Evolutionary conservation across 371 early-diverging fungal genomes (phyloP).

Genomic region (Quaeritorhiza haematococci): DNA sequence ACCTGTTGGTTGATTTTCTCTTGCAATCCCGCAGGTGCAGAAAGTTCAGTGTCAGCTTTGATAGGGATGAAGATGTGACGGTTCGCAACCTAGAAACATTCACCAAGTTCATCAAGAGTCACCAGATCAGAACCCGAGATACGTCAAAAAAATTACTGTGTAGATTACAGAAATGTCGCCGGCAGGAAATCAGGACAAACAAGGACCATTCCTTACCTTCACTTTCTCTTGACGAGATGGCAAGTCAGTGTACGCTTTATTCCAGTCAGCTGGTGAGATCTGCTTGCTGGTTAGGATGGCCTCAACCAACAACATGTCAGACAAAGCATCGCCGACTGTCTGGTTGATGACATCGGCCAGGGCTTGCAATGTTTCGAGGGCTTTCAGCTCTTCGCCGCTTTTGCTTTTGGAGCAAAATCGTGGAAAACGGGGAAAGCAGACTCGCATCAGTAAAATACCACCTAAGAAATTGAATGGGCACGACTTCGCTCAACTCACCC

Average conservation of each 20-base stretch:
- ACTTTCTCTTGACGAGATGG: slow-evolving; percentile 94
- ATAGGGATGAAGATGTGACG: slow-evolving; percentile 87
- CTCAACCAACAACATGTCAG: slow-evolving; percentile 95
- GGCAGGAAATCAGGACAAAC: too few relatives aligned
- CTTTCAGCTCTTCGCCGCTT: slow-evolving; percentile 73
- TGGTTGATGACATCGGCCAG: slow-evolving; percentile 94
- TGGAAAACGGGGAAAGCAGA: background rate
- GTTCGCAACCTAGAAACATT: slow-evolving; percentile 68
- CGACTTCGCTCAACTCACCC: slow-evolving; percentile 49
- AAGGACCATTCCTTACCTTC: slow-evolving; percentile 51
- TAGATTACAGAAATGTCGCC: too few relatives aligned
- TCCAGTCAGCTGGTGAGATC: slow-evolving; percentile 83
- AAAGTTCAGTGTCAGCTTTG: slow-evolving; percentile 90
- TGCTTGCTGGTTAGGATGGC: slow-evolving; percentile 79
- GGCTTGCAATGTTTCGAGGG: slow-evolving; percentile 69
- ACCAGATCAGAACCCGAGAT: background rate
- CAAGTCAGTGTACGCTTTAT: slow-evolving; percentile 87
- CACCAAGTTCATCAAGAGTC: too few relatives aligned
- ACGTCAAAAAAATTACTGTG: too few relatives aligned
- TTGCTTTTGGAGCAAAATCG: slow-evolving; percentile 29
- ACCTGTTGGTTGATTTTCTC: slow-evolving; percentile 78
- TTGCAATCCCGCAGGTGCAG: slow-evolving; percentile 87
- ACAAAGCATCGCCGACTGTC: slow-evolving; percentile 97
- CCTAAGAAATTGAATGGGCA: too few relatives aligned
- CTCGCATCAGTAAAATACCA: background rate